phyloP scores from a whole-genome alignment of 345 rosid genomes.

The Hibiscus tridactylites region DNA sequence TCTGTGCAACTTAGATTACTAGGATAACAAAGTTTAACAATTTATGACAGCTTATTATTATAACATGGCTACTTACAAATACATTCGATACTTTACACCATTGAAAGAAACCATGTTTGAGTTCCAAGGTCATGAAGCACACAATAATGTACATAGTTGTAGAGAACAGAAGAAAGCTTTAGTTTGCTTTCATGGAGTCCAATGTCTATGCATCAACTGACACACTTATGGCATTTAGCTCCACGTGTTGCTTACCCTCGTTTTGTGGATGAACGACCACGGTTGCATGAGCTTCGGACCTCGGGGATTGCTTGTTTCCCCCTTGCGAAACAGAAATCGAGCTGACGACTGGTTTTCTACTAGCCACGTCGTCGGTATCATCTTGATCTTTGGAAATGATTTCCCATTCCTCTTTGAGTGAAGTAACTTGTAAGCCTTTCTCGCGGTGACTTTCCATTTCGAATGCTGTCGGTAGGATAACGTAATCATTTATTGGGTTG shows the following conservation, averaged over 20 bases:
- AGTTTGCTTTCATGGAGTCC: not conserved
- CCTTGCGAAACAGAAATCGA: slow-evolving; percentile 43
- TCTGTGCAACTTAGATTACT: no score
- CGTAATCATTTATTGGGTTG: slow-evolving; percentile 83
- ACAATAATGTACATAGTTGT: not conserved
- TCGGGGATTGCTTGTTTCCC: slow-evolving; percentile 24
- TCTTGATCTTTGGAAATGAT: slow-evolving; percentile 39
- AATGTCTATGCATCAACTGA: slow-evolving; percentile 42
- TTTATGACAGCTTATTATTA: not conserved
- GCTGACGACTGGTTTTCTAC: slow-evolving; percentile 30
- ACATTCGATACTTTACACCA: not conserved
- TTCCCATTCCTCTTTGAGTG: slow-evolving; percentile 93
- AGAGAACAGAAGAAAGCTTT: not conserved
- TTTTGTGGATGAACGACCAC: slow-evolving; percentile 31
- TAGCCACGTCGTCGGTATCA: slow-evolving; percentile 7
- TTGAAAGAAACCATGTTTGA: not conserved
- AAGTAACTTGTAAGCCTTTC: slow-evolving; percentile 58
- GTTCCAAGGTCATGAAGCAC: not conserved
- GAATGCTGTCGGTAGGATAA: slow-evolving; percentile 63
- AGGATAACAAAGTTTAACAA: not conserved
- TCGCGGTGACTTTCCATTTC: slow-evolving; percentile 54
- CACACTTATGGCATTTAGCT: slow-evolving; percentile 21
- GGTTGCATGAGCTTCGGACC: slow-evolving; percentile 36
- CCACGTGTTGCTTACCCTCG: slow-evolving; percentile 65
- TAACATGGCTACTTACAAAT: not conserved